phyloP scores from a whole-genome alignment of 1,139 yeast genomes.

The Candida pseudoviswanathii region DNA sequence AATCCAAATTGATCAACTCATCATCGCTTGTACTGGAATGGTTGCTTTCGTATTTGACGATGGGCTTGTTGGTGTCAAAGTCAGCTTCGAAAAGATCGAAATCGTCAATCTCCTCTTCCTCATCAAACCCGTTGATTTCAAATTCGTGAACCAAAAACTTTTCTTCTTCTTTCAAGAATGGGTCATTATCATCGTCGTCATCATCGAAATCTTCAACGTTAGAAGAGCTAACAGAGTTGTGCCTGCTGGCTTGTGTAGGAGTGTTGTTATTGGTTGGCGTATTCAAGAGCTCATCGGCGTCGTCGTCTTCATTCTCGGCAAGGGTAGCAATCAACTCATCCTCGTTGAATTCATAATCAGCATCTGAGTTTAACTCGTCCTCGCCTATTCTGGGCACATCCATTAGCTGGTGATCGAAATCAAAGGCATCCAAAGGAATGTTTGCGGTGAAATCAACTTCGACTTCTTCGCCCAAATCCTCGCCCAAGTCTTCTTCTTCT shows the following conservation, averaged over 20 bases:
- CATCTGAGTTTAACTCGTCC: constrained; percentile 62
- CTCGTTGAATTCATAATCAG: constrained; percentile 70
- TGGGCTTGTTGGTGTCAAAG: constrained; percentile 22
- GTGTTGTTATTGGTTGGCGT: constrained; percentile 5
- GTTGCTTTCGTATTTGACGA: constrained; percentile 35
- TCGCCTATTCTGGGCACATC: constrained; percentile 56
- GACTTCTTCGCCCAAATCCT: constrained; percentile 74
- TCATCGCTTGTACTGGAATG: constrained; percentile 23
- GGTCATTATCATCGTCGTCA: constrained; percentile 60
- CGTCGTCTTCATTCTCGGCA: constrained; percentile 64
- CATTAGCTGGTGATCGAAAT: constrained; percentile 39
- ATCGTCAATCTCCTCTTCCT: constrained; percentile 19
- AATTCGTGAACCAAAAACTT: constrained; percentile 50
- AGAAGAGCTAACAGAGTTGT: constrained; percentile 49
- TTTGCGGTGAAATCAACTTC: constrained; percentile 18
- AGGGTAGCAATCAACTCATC: constrained; percentile 69
- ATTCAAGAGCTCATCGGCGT: constrained; percentile 35
- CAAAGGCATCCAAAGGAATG: constrained; percentile 32
- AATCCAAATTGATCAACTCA: constrained; percentile 34
- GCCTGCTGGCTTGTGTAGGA: constrained; percentile 18
- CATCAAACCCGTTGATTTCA: constrained; percentile 52
- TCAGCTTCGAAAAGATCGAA: constrained; percentile 27
- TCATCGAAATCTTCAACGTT: constrained; percentile 37
- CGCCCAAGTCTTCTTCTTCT: constrained; percentile 33
- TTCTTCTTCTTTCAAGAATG: constrained; percentile 49